Conservation (phyloP, 306 rosid genomes). For the Rubus idaeus region DNA sequence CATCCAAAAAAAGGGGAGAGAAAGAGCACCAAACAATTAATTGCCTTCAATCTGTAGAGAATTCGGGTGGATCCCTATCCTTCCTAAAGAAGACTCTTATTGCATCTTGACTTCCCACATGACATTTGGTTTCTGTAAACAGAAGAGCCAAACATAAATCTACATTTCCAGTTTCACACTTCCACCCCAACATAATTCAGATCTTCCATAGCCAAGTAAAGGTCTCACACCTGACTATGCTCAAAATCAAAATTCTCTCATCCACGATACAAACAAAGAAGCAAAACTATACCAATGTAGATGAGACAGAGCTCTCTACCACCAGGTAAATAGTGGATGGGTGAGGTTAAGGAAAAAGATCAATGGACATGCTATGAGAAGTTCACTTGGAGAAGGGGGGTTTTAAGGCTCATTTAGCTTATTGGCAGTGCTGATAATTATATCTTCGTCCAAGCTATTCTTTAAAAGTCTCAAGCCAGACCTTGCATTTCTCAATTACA, state of each 20-base stretch:
- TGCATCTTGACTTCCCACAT: slow-evolving; percentile 2
- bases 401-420: neutral
- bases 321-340: neutral
- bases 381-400: neutral
- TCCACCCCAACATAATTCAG: neutral
- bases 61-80: neutral
- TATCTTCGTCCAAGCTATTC: neutral
- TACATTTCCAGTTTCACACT: neutral
- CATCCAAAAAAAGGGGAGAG: neutral
- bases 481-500: neutral
- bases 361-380: neutral
- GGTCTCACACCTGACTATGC: neutral
- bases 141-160: neutral
- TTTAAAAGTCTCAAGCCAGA: neutral
- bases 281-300: neutral
- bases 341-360: slow-evolving; percentile 1
- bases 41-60: neutral
- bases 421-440: neutral
- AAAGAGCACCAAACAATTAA: neutral
- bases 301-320: neutral
- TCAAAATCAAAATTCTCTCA: neutral
- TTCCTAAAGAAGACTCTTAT: neutral
- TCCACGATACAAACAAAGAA: neutral
- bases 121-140: neutral
- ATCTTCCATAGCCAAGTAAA: neutral